A percentile compares a stretch with the other conserved stretches of the same genome.
Evolutionary conservation across 106 monocot genomes (phyloP).

Genomic region (Dioscorea alata): DNA sequence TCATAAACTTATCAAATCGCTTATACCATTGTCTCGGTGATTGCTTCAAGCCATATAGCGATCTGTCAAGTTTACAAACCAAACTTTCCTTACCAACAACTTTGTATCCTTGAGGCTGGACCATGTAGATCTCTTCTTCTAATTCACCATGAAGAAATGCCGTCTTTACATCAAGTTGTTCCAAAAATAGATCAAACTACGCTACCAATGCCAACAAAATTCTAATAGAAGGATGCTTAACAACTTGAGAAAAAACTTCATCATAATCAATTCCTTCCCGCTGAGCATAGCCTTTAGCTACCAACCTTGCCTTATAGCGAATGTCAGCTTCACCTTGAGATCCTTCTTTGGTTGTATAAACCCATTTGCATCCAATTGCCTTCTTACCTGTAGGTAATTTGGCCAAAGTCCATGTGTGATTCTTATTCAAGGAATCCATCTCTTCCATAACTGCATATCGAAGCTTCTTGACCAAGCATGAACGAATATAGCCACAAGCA

Average conservation of each 20-base stretch:
- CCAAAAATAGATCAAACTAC: not conserved
- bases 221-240: conserved; percentile 1
- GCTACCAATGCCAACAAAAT: not conserved
- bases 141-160: conserved; percentile 12
- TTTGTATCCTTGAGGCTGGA: conserved; percentile 2
- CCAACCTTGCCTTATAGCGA: conserved; percentile 2
- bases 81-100: not conserved
- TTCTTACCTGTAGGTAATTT: not conserved
- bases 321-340: not conserved
- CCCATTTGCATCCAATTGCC: not conserved
- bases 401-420: not conserved
- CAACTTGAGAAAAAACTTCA: not conserved
- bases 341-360: not conserved
- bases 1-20: conserved; percentile 5
- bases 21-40: conserved; percentile 5
- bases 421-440: not conserved
- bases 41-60: conserved; percentile 8
- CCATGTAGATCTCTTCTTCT: conserved; percentile 12
- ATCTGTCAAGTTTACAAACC: conserved; percentile 5
- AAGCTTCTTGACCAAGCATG: too few species aligned
- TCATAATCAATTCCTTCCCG: conserved; percentile 1
- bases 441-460: not conserved
- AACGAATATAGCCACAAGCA: too few species aligned
- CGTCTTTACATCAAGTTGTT: conserved; percentile 10
- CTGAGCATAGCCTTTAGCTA: conserved; percentile 4